Conservation (phyloP, 2,329 filamentous ascomycete species). For the Colletotrichum salicis region DNA sequence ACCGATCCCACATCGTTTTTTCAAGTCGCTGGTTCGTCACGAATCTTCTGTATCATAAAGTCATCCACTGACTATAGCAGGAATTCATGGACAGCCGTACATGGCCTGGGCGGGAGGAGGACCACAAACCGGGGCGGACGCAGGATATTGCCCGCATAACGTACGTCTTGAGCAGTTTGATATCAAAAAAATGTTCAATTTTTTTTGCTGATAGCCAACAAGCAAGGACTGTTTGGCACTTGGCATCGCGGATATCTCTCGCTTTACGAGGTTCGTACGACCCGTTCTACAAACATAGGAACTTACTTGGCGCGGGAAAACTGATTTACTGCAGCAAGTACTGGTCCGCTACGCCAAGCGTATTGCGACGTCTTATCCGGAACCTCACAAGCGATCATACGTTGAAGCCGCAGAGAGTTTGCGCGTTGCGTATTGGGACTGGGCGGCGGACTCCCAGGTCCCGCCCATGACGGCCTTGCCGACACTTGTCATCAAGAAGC, state of each 20-base stretch:
- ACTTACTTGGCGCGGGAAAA: no score
- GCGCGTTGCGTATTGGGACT: slow-evolving; percentile 66
- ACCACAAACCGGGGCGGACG: slow-evolving; percentile 27
- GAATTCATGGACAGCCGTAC: slow-evolving; percentile 72
- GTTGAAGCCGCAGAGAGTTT: slow-evolving; percentile 56
- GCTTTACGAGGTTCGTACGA: slow-evolving; percentile 44
- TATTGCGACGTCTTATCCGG: slow-evolving; percentile 36
- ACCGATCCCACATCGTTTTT: slow-evolving; percentile 65
- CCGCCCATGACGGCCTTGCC: slow-evolving; percentile 51
- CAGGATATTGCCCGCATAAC: slow-evolving; percentile 36
- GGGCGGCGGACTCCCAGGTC: slow-evolving; percentile 55
- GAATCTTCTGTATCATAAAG: slow-evolving; percentile 33
- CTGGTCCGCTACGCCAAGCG: slow-evolving; percentile 40
- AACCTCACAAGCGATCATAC: slow-evolving; percentile 44
- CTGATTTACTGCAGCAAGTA: slow-evolving; percentile 37
- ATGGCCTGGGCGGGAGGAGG: slow-evolving; percentile 55
- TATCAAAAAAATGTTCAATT: neutral
- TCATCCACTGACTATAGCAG: slow-evolving; percentile 44
- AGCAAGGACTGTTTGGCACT: slow-evolving; percentile 43
- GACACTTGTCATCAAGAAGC: slow-evolving; percentile 53
- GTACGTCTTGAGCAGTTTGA: slow-evolving; percentile 9
- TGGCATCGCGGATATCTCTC: slow-evolving; percentile 38
- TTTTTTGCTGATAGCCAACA: slow-evolving; percentile 53
- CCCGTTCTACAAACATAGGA: slow-evolving; percentile 22
- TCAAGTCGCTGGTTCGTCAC: slow-evolving; percentile 62